These are phyloP conservation scores for Globisporangium alternatum DNA, from an alignment of 352 stramenopile genomes.

Conservation along the genomic window DNA sequence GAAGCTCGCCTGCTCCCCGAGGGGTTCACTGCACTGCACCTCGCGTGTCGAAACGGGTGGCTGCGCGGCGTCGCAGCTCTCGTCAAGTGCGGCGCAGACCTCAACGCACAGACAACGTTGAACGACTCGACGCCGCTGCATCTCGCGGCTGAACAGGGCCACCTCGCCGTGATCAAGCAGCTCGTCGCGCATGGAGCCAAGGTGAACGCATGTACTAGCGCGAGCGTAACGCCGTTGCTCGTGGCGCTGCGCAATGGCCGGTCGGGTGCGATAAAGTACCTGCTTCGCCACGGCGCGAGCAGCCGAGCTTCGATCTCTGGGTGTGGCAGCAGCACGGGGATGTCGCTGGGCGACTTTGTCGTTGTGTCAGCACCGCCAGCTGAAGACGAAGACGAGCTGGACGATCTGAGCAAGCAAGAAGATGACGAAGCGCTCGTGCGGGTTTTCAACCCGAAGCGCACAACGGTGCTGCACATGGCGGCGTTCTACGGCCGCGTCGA, in stretches of 20 bases:
- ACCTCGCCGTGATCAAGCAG: conserved; percentile 20
- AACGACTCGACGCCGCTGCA: conserved; percentile 24
- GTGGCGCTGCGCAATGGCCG: conserved; percentile 29
- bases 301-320: background rate
- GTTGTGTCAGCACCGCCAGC: background rate
- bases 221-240: conserved; percentile 25
- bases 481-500: conserved; percentile 30
- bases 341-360: background rate
- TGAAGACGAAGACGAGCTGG: background rate
- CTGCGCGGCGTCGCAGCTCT: conserved; percentile 21
- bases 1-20: conserved; percentile 5
- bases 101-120: conserved; percentile 12
- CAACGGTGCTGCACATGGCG: conserved; percentile 37
- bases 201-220: conserved; percentile 16
- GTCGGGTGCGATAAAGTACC: conserved; percentile 23
- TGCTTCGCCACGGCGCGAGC: conserved; percentile 23
- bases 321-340: conserved; percentile 4
- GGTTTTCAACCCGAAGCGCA: conserved; percentile 24
- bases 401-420: background rate
- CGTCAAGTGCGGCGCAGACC: conserved; percentile 25
- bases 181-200: conserved; percentile 31
- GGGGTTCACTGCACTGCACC: conserved; percentile 29
- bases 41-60: conserved; percentile 29
- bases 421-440: conserved; percentile 2
- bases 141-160: conserved; percentile 25